Evolutionary conservation across 108 stramenopile genomes (phyloP).

Genomic region (Discostella pseudostelligera): DNA sequence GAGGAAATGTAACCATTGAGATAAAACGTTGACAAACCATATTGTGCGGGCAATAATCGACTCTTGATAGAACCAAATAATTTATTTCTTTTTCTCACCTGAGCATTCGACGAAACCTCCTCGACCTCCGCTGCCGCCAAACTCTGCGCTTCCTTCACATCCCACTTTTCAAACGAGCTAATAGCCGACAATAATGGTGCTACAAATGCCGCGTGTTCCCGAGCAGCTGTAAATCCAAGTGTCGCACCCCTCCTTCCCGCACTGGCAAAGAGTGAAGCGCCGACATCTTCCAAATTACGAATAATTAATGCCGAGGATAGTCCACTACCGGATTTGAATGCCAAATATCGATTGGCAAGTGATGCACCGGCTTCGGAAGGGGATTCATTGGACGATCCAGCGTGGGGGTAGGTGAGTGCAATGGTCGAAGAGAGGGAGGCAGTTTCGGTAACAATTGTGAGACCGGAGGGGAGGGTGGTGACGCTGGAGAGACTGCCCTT

Average conservation of each 20-base stretch:
- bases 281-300: slow-evolving; percentile 75
- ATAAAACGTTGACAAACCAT: no score
- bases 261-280: slow-evolving; percentile 66
- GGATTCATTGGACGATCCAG: slow-evolving; percentile 72
- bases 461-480: slow-evolving; percentile 72
- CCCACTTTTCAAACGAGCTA: slow-evolving; percentile 87
- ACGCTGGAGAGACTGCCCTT: slow-evolving; percentile 66
- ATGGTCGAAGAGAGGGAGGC: slow-evolving; percentile 75
- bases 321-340: slow-evolving; percentile 81
- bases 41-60: no score
- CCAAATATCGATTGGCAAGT: slow-evolving; percentile 77
- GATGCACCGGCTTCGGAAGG: slow-evolving; percentile 74
- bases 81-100: no score
- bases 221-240: slow-evolving; percentile 77
- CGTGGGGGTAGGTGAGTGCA: slow-evolving; percentile 82
- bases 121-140: slow-evolving; percentile 58
- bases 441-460: slow-evolving; percentile 78
- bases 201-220: slow-evolving; percentile 65
- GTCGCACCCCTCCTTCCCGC: slow-evolving; percentile 70
- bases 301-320: slow-evolving; percentile 68
- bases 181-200: slow-evolving; percentile 64
- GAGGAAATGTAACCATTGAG: no score
- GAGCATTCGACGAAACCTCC: slow-evolving; percentile 69
- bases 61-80: no score
- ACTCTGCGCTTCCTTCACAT: slow-evolving; percentile 76